phyloP scores from a whole-genome alignment of 176 grass and related monocot genomes.

The Paspalum vaginatum region DNA sequence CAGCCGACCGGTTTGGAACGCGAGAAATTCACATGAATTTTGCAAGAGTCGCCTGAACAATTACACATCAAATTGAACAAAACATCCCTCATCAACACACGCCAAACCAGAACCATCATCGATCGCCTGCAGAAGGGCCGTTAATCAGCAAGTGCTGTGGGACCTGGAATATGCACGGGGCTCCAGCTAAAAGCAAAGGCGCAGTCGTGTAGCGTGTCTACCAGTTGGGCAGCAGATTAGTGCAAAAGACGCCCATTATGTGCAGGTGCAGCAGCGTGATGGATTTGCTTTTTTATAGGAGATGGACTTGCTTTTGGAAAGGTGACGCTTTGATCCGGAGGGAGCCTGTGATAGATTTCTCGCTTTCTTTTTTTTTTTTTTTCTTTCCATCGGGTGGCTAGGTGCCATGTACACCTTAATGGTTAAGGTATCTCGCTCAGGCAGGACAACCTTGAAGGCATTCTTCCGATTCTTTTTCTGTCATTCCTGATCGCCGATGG shows the following conservation, averaged over 20 bases:
- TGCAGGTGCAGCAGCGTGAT: slow-evolving; percentile 3
- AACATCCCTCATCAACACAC: background rate
- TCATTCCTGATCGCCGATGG: slow-evolving; percentile 12
- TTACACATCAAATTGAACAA: background rate
- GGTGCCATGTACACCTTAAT: slow-evolving; percentile 45
- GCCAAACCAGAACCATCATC: background rate
- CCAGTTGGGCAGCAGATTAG: slow-evolving; percentile 32
- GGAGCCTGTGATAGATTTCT: slow-evolving; percentile 11
- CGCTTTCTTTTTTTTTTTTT: too few relatives aligned
- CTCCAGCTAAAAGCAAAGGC: slow-evolving; percentile 15
- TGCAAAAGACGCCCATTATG: slow-evolving; percentile 32
- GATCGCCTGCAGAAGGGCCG: too few relatives aligned
- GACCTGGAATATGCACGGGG: background rate
- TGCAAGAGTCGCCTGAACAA: background rate
- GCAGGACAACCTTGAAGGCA: slow-evolving; percentile 19
- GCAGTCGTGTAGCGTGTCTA: background rate
- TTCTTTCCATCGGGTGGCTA: background rate
- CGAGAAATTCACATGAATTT: background rate
- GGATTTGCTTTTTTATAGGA: slow-evolving; percentile 52
- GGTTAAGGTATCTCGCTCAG: slow-evolving; percentile 55
- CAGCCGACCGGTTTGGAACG: background rate
- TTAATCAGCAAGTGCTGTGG: background rate
- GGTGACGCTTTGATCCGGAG: slow-evolving; percentile 37
- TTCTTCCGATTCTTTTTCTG: slow-evolving; percentile 29
- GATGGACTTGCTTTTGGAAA: slow-evolving; percentile 52